Conservation (phyloP, 768 basidiomycete species). For the Dacryopinax spathularia region DNA sequence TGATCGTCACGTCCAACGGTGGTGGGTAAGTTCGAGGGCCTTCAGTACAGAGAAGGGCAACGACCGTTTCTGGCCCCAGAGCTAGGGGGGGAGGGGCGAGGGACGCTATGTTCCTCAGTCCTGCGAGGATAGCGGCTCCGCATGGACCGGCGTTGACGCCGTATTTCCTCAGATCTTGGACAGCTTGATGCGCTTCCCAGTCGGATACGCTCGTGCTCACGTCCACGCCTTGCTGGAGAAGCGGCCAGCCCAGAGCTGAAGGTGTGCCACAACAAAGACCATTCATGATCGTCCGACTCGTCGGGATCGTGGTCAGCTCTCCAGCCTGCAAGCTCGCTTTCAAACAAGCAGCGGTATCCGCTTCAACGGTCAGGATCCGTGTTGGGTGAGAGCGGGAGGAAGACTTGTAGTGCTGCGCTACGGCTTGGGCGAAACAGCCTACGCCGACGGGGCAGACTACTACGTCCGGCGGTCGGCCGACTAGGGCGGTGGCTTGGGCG, state of each 20-base stretch:
- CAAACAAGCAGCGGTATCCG: neutral
- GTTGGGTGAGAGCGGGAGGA: neutral
- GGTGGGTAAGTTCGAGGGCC: neutral
- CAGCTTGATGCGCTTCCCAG: neutral
- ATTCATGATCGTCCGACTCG: conserved; percentile 5
- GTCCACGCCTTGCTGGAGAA: conserved; percentile 3
- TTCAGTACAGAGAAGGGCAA: neutral
- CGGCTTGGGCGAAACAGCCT: conserved; percentile 7
- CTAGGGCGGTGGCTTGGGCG: neutral
- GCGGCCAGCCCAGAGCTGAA: conserved; percentile 5
- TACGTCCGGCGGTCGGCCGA: neutral
- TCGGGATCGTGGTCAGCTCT: conserved; percentile 1
- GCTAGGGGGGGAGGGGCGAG: neutral
- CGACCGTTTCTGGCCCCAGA: neutral
- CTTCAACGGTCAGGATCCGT: conserved; percentile 1
- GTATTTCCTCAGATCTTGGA: neutral
- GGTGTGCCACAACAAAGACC: conserved; percentile 6
- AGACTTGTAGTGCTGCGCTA: conserved; percentile 4
- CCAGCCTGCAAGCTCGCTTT: neutral
- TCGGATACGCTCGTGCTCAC: neutral
- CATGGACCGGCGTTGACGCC: conserved; percentile 5
- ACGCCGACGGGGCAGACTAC: conserved; percentile 4
- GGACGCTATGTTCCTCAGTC: neutral
- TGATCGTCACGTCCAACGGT: neutral
- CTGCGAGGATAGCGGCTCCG: conserved; percentile 6